A percentile compares a stretch with the other conserved stretches of the same genome.
These are phyloP conservation scores for Gloeopeniophorella convolvens DNA, from an alignment of 768 basidiomycete genomes.

Conservation along the genomic window DNA sequence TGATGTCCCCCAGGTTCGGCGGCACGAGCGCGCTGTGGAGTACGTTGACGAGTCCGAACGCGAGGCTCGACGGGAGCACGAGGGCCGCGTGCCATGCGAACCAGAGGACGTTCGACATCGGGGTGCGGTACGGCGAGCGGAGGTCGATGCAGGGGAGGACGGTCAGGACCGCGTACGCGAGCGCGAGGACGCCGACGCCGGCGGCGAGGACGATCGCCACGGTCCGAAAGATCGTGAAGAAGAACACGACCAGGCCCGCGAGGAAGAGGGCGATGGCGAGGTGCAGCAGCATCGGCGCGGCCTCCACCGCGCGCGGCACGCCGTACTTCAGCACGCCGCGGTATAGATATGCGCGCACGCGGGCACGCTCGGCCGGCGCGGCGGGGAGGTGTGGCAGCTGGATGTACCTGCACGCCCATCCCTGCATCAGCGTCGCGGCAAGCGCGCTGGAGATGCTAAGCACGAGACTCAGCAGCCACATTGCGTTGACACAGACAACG, in stretches of 20 bases:
- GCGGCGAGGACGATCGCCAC: constrained; percentile 10
- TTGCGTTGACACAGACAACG: constrained; percentile 31
- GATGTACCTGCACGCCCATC: constrained; percentile 38
- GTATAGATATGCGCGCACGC: constrained; percentile 33
- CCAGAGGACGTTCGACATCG: constrained; percentile 8
- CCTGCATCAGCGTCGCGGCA: constrained; percentile 38
- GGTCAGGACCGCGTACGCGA: constrained; percentile 16
- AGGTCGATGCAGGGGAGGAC: constrained; percentile 15
- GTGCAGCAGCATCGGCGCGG: constrained; percentile 42
- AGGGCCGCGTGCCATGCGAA: background rate
- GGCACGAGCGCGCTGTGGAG: constrained; percentile 7
- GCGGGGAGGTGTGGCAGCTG: constrained; percentile 24
- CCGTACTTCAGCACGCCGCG: constrained; percentile 34
- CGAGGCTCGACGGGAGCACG: background rate
- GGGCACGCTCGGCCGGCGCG: constrained; percentile 30
- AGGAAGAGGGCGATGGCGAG: constrained; percentile 44
- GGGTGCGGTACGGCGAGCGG: constrained; percentile 21
- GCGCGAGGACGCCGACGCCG: constrained; percentile 1
- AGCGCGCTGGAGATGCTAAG: constrained; percentile 38
- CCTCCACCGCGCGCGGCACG: constrained; percentile 35
- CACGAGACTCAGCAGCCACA: constrained; percentile 33
- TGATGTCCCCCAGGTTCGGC: background rate
- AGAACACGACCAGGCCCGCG: constrained; percentile 40
- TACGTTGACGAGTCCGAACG: background rate
- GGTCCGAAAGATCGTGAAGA: constrained; percentile 26